These are phyloP conservation scores for Planoprotostelium fungivorum DNA, from an alignment of 78 protist species.

Conservation along the genomic window DNA sequence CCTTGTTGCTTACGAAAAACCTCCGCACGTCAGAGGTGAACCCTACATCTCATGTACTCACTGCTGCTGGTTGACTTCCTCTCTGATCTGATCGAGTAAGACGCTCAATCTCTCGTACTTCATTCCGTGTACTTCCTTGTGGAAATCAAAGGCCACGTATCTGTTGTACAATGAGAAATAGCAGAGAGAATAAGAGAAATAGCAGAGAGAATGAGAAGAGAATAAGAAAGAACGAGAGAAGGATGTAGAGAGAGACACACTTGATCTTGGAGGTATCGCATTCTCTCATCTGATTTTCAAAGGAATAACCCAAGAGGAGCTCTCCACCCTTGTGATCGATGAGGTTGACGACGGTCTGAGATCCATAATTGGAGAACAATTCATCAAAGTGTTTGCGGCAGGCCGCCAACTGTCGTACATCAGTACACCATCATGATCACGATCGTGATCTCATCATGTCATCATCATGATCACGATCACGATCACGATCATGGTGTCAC, in stretches of 20 bases:
- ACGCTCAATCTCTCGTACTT: conserved; percentile 34
- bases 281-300: neutral
- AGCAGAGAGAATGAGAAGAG: no score
- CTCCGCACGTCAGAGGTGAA: neutral
- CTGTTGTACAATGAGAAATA: neutral
- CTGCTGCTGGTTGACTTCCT: conserved; percentile 1
- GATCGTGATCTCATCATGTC: neutral
- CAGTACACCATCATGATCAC: neutral
- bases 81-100: conserved; percentile 22
- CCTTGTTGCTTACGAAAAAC: conserved; percentile 5
- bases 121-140: conserved; percentile 46
- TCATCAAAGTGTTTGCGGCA: conserved; percentile 36
- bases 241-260: conserved; percentile 31
- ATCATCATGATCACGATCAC: neutral
- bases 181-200: no score
- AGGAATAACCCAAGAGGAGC: conserved; percentile 26
- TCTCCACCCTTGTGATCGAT: conserved; percentile 68
- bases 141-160: conserved; percentile 67
- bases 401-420: neutral
- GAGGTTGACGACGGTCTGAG: conserved; percentile 25
- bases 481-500: neutral
- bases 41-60: neutral
- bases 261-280: neutral
- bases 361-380: conserved; percentile 41
- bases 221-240: no score